Conservation (phyloP, 1,284 basidiomycete genomes). For the Cryptococcus depauperatus region DNA sequence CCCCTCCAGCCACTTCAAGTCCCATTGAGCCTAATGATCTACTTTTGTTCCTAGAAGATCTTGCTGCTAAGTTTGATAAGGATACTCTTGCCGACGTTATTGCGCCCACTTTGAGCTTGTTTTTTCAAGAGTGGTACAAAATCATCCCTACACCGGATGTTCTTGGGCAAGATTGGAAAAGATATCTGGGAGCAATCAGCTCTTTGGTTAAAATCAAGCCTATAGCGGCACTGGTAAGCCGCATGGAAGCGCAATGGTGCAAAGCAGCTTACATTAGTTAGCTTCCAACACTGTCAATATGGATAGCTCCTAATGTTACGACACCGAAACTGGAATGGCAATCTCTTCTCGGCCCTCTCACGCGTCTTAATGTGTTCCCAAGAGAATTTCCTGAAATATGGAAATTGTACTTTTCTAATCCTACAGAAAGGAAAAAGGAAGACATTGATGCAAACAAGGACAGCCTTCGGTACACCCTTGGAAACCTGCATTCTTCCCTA, state of each 20-base stretch:
- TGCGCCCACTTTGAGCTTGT: slow-evolving; percentile 42
- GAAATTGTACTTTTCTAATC: slow-evolving; percentile 72
- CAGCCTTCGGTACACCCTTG: slow-evolving; percentile 71
- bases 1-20: not conserved
- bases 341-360: slow-evolving; percentile 68
- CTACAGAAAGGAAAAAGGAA: slow-evolving; percentile 60
- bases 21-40: slow-evolving; percentile 42
- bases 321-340: slow-evolving; percentile 51
- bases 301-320: slow-evolving; percentile 39
- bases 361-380: slow-evolving; percentile 71
- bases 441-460: slow-evolving; percentile 78
- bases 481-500: slow-evolving; percentile 62
- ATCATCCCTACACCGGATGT: slow-evolving; percentile 40
- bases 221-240: slow-evolving; percentile 61
- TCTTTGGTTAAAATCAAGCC: slow-evolving; percentile 71
- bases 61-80: slow-evolving; percentile 44
- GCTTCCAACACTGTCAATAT: slow-evolving; percentile 42
- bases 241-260: not conserved
- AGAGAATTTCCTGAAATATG: slow-evolving; percentile 76
- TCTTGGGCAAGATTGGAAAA: slow-evolving; percentile 61
- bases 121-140: slow-evolving; percentile 46
- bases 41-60: slow-evolving; percentile 47
- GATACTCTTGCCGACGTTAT: slow-evolving; percentile 47
- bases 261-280: slow-evolving; percentile 13
- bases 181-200: slow-evolving; percentile 71